phyloP scores from a whole-genome alignment of 805 yeast species.

The Ogataea populi-albae region DNA sequence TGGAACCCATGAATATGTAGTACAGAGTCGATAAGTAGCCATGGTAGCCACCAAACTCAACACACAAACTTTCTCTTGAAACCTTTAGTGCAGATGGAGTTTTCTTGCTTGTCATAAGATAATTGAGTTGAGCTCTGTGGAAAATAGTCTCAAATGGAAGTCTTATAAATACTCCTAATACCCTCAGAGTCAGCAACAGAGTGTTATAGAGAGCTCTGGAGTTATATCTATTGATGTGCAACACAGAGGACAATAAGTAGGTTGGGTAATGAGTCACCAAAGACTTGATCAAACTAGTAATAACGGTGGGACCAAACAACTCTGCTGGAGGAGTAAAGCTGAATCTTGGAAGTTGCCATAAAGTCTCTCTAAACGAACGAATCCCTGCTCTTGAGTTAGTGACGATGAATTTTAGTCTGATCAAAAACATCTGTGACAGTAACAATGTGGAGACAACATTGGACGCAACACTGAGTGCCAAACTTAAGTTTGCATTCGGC shows the following conservation, averaged over 20 bases:
- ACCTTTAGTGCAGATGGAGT: conserved; percentile 45
- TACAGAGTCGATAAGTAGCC: conserved; percentile 56
- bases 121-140: conserved; percentile 77
- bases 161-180: conserved; percentile 67
- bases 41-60: conserved; percentile 53
- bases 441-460: conserved; percentile 68
- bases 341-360: conserved; percentile 46
- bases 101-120: conserved; percentile 41
- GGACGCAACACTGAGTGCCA: conserved; percentile 66
- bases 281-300: conserved; percentile 29
- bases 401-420: conserved; percentile 72
- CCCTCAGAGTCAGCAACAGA: conserved; percentile 56
- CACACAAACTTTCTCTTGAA: conserved; percentile 49
- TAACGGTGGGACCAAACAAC: conserved; percentile 62
- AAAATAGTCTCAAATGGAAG: conserved; percentile 86
- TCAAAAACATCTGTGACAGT: conserved; percentile 77
- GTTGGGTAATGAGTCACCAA: conserved; percentile 36
- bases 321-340: conserved; percentile 51
- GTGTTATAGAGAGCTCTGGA: conserved; percentile 60
- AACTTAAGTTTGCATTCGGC: conserved; percentile 67
- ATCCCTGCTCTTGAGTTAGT: conserved; percentile 43
- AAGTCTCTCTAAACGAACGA: conserved; percentile 70
- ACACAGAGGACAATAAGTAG: conserved; percentile 56
- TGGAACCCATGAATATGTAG: conserved; percentile 41
- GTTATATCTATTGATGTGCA: conserved; percentile 64